Percentiles rank a stretch among this genome's conserved stretches.
Conservation (phyloP, 192 early-diverging fungal genomes). For the Backusella morwellensis region DNA sequence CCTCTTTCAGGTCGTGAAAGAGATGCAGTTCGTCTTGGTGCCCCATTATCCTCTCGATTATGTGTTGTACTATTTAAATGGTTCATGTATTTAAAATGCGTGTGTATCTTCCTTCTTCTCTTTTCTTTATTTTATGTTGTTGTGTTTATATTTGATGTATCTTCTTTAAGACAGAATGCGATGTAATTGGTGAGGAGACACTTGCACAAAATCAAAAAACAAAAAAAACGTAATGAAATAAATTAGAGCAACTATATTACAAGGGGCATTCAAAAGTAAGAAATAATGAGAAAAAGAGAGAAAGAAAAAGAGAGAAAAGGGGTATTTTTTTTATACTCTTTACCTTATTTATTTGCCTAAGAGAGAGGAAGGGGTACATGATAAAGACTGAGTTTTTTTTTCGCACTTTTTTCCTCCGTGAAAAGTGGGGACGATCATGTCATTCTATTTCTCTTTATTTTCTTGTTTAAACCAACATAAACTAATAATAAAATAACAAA, state of each 20-base stretch:
- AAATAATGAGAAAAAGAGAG: not conserved
- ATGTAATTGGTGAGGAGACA: not conserved
- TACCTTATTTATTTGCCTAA: not conserved
- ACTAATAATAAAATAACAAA: not conserved
- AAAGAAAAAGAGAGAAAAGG: not conserved
- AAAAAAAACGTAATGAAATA: not conserved
- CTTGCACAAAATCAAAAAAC: not conserved
- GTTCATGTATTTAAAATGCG: not conserved
- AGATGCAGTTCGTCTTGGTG: slow-evolving; percentile 50
- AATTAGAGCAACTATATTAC: not conserved
- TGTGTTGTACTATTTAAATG: slow-evolving; percentile 3
- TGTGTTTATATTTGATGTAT: not conserved
- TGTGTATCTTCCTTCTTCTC: not conserved
- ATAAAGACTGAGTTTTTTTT: slow-evolving; percentile 1
- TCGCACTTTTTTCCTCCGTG: not conserved
- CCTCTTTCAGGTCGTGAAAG: slow-evolving; percentile 67
- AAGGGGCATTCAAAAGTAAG: slow-evolving; percentile 4
- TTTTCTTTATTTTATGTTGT: not conserved
- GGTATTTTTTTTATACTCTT: not conserved
- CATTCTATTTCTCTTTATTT: not conserved
- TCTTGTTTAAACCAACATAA: not conserved
- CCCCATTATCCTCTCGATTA: not conserved
- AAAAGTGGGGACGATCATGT: slow-evolving; percentile 4
- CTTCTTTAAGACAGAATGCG: not conserved
- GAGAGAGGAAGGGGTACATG: slow-evolving; percentile 1